Evolutionary conservation across 2,329 filamentous ascomycete genomes (phyloP).

Genomic region (Aureobasidium sp.): DNA sequence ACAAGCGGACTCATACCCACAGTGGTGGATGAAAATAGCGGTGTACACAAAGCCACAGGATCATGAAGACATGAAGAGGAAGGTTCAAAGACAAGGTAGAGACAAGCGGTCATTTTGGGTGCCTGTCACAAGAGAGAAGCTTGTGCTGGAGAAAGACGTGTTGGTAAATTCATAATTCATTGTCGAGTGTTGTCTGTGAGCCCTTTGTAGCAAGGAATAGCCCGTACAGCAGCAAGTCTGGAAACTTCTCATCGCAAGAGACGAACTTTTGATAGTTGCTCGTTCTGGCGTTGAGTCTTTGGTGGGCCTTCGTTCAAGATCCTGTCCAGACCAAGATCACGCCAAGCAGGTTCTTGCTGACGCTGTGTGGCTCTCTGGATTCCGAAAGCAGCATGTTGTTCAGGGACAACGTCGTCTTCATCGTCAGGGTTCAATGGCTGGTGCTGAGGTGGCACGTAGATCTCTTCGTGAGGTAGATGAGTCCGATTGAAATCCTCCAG

Average conservation of each 20-base stretch:
- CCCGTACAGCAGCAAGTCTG: neutral
- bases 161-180: neutral
- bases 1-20: neutral
- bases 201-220: neutral
- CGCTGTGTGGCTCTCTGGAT: constrained; percentile 74
- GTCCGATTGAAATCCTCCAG: constrained; percentile 55
- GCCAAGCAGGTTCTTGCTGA: constrained; percentile 66
- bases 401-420: constrained; percentile 80
- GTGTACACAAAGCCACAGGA: neutral
- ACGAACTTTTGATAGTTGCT: constrained; percentile 3
- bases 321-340: constrained; percentile 65
- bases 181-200: neutral
- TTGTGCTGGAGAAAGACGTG: neutral
- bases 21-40: neutral
- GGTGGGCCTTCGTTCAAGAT: constrained; percentile 60
- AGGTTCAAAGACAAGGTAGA: neutral
- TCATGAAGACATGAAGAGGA: neutral
- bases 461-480: constrained; percentile 54
- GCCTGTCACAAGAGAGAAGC: neutral
- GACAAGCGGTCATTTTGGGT: neutral
- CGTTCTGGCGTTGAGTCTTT: constrained; percentile 17
- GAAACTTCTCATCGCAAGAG: neutral
- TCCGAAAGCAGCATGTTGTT: constrained; percentile 81
- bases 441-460: constrained; percentile 72
- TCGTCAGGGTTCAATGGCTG: constrained; percentile 82